These are phyloP conservation scores for Backusella circina DNA, from an alignment of 192 early-diverging fungal species.

Conservation along the genomic window DNA sequence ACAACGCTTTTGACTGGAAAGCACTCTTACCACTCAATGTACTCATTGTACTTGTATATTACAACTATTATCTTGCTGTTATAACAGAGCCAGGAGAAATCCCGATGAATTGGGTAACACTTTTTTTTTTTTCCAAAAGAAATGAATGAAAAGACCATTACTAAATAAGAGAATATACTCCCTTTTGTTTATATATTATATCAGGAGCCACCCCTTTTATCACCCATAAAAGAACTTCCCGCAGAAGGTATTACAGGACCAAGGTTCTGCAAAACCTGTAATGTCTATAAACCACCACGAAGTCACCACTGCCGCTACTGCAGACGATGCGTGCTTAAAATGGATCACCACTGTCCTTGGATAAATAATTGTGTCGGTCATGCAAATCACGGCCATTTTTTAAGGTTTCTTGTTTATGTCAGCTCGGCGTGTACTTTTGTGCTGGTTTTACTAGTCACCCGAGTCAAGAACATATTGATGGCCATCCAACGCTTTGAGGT, in stretches of 20 bases:
- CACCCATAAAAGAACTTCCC: slow-evolving; percentile 38
- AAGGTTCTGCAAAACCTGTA: slow-evolving; percentile 66
- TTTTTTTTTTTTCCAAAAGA: no score
- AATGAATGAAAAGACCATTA: no score
- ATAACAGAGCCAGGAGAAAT: slow-evolving; percentile 76
- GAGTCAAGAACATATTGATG: slow-evolving; percentile 46
- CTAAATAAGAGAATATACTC: neutral
- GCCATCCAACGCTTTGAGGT: slow-evolving; percentile 29
- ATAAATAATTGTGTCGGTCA: slow-evolving; percentile 86
- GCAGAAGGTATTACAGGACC: slow-evolving; percentile 52
- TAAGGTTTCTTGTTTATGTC: slow-evolving; percentile 78
- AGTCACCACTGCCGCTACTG: slow-evolving; percentile 79
- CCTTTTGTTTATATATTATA: neutral
- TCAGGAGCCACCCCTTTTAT: slow-evolving; percentile 17
- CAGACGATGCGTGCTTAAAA: slow-evolving; percentile 79
- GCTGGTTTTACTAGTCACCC: slow-evolving; percentile 50
- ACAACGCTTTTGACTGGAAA: slow-evolving; percentile 8
- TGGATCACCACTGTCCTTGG: slow-evolving; percentile 95
- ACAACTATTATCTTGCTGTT: slow-evolving; percentile 84
- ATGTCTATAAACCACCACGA: slow-evolving; percentile 69
- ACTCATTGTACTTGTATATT: slow-evolving; percentile 67
- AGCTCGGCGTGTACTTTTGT: slow-evolving; percentile 52
- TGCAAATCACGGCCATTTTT: slow-evolving; percentile 69
- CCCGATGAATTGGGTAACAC: slow-evolving; percentile 54
- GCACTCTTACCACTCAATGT: slow-evolving; percentile 64